Base-by-base conservation (phyloP, 257 asterid species). In the Verbena officinalis region DNA sequence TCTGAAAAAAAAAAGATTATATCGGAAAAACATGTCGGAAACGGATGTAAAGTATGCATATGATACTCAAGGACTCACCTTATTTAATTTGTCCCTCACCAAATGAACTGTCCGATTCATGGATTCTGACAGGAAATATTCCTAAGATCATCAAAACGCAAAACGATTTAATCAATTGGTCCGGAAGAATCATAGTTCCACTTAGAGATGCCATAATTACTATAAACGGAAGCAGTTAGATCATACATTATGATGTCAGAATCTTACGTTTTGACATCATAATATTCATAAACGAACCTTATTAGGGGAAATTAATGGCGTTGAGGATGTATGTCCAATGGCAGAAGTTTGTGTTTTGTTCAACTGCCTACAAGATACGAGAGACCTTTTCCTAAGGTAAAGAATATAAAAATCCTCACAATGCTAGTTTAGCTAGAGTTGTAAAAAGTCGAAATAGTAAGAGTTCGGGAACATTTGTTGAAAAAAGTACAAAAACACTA, bases 21-120 rank as follows among this genome's bases (percentile, higher is more conserved):
- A 45, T 19, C 55, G 34, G 15, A 34, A 69, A 40, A 16, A 17
- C 17, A 5, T 27, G 33, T 24, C n/a, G n/a, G 19, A 15, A 38
- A 36, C 46, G 1, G 20, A 71, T 36, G 15, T 14, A 33, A 22
- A 30, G 30, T 20, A 60, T 3, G 34, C n/a, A 36, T 13, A 45
- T 8, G 17, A 23, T 17, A 44, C 19, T 30, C 44, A 44, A 57
- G 64, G 46, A 58, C 44, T 71, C 52, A 84, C 95, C 96, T 86
- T 79, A 60, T 86, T 77, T 44, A 91, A 81, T 75, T 87, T 91
- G 73, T 85, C 95, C 69, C 96, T 79, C 70, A 91, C 96, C 67
- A 83, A 64, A 39, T 77, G 77, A 64, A 86, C 96, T 0, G 96
- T 92, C 75, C 69, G 83, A 64, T 92, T 92, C 98, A 89, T 89